Conservation (phyloP, 1,284 basidiomycete species). For the Cerrena zonata region DNA sequence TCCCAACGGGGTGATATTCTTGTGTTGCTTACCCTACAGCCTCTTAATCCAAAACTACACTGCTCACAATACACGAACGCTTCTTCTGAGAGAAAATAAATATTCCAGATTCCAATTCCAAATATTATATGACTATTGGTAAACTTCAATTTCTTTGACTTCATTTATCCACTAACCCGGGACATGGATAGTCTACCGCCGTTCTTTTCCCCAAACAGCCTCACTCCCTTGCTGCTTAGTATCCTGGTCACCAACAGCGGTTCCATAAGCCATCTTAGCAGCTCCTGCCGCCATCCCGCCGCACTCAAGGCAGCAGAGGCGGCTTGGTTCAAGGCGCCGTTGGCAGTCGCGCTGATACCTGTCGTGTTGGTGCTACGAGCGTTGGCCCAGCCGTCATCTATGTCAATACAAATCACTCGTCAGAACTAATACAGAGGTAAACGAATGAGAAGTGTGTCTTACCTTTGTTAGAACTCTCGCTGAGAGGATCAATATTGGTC, state of each 20-base stretch:
- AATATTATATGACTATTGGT: too few relatives aligned
- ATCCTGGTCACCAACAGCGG: slow-evolving; percentile 33
- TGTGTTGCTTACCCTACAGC: not conserved
- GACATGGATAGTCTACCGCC: too few relatives aligned
- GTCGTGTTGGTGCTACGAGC: slow-evolving; percentile 13
- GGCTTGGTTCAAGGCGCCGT: slow-evolving; percentile 15
- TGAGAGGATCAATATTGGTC: slow-evolving; percentile 45
- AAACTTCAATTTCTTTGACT: too few relatives aligned
- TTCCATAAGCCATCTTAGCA: slow-evolving; percentile 35
- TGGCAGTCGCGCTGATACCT: slow-evolving; percentile 11
- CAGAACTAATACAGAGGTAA: not conserved
- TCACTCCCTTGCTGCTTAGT: slow-evolving; percentile 33
- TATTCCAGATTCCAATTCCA: too few relatives aligned
- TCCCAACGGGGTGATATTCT: not conserved
- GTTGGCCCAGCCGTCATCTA: slow-evolving; percentile 41
- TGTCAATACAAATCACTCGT: not conserved
- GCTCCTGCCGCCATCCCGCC: slow-evolving; percentile 30
- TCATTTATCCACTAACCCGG: too few relatives aligned
- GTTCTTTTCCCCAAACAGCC: slow-evolving; percentile 26
- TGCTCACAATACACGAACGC: too few relatives aligned
- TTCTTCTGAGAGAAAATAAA: too few relatives aligned
- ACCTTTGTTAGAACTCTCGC: slow-evolving; percentile 41
- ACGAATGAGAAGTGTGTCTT: not conserved
- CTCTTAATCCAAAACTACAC: not conserved
- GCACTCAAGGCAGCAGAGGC: slow-evolving; percentile 11